A percentile compares a stretch with the other conserved stretches of the same genome.
Conservation (phyloP, 108 stramenopile genomes). For the Skeletonema marinoi region DNA sequence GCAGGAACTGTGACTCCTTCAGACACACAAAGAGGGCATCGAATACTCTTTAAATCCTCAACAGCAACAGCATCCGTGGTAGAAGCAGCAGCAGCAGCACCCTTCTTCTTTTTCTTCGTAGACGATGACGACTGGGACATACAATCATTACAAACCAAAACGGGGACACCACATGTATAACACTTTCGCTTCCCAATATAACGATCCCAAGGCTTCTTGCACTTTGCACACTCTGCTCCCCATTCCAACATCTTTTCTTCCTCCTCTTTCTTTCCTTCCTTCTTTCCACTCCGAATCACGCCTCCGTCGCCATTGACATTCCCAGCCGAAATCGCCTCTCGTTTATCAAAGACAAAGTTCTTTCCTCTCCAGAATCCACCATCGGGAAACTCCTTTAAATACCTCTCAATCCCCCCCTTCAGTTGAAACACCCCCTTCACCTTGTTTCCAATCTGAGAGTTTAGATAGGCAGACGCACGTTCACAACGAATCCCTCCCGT, state of each 20-base stretch:
- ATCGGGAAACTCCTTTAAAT: slow-evolving; percentile 82
- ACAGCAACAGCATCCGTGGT: not conserved
- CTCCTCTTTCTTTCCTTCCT: slow-evolving; percentile 15
- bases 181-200: slow-evolving; percentile 94
- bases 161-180: slow-evolving; percentile 88
- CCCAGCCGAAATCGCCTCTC: slow-evolving; percentile 80
- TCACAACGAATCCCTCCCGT: slow-evolving; percentile 86
- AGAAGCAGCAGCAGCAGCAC: not conserved
- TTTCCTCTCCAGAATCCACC: slow-evolving; percentile 88
- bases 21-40: slow-evolving; percentile 86
- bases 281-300: slow-evolving; percentile 47
- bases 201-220: slow-evolving; percentile 83
- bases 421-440: slow-evolving; percentile 89
- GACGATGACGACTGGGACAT: slow-evolving; percentile 53
- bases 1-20: slow-evolving; percentile 83
- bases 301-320: slow-evolving; percentile 86
- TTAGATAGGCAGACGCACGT: slow-evolving; percentile 86
- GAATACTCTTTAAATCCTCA: slow-evolving; percentile 40
- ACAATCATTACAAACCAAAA: slow-evolving; percentile 84
- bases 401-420: slow-evolving; percentile 87
- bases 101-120: slow-evolving; percentile 36
- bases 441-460: slow-evolving; percentile 77
- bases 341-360: slow-evolving; percentile 89
- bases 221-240: slow-evolving; percentile 60
- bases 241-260: slow-evolving; percentile 34